phyloP scores from a whole-genome alignment of 2,329 filamentous ascomycete species.

The Lanzia echinophila region DNA sequence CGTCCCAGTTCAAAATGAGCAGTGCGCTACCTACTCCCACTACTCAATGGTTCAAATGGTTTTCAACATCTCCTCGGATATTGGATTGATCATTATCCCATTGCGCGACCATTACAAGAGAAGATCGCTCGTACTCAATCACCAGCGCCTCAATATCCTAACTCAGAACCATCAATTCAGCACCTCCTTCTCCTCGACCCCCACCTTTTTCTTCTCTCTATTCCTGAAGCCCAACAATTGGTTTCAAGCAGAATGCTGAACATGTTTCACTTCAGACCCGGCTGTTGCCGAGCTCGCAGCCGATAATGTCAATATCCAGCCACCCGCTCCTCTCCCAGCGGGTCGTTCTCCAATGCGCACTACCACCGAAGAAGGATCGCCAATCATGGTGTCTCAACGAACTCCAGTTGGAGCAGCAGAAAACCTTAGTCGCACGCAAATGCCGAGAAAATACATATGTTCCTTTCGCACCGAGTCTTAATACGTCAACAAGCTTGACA shows the following conservation, averaged over 20 bases:
- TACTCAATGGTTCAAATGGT: constrained; percentile 51
- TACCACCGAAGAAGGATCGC: constrained; percentile 1
- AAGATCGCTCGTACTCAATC: constrained; percentile 35
- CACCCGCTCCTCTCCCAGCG: neutral
- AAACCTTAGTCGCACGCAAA: too few relatives aligned
- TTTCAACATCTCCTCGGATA: constrained; percentile 52
- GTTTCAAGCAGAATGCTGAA: too few relatives aligned
- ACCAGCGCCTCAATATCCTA: too few relatives aligned
- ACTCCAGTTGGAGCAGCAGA: too few relatives aligned
- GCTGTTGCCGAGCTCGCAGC: neutral
- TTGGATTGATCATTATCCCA: constrained; percentile 49
- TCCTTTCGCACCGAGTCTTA: too few relatives aligned
- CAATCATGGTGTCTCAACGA: neutral
- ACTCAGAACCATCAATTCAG: too few relatives aligned
- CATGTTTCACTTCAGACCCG: neutral
- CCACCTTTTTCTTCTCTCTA: too few relatives aligned
- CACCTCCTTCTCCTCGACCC: too few relatives aligned
- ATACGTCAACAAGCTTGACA: too few relatives aligned
- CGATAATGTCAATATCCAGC: neutral
- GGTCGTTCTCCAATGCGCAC: neutral
- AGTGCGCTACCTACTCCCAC: constrained; percentile 49
- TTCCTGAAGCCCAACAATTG: too few relatives aligned
- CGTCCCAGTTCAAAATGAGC: constrained; percentile 42
- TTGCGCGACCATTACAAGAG: constrained; percentile 36
- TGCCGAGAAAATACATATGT: too few relatives aligned